Evolutionary conservation across 1,284 basidiomycete species (phyloP).

Genomic region (Leccinum cinnamomeum): DNA sequence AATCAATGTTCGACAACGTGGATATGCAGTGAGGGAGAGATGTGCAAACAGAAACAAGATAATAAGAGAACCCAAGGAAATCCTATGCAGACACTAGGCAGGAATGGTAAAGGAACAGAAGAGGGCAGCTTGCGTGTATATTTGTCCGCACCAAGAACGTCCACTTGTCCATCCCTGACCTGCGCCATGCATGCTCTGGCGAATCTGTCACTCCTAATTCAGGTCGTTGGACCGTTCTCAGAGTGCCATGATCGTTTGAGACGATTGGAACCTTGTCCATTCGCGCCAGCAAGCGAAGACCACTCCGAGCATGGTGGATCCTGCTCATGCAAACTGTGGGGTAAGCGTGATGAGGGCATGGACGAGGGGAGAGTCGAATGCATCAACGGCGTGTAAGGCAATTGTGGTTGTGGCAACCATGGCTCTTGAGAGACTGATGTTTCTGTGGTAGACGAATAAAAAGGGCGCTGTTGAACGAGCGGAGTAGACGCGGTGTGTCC

Average conservation of each 20-base stretch:
- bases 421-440: slow-evolving; percentile 1
- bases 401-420: slow-evolving; percentile 4
- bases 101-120: background rate
- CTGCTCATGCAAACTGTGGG: slow-evolving; percentile 22
- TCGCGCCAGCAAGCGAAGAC: slow-evolving; percentile 35
- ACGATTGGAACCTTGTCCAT: slow-evolving; percentile 24
- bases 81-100: background rate
- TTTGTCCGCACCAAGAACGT: background rate
- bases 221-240: slow-evolving; percentile 22
- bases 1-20: slow-evolving; percentile 1
- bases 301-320: slow-evolving; percentile 27
- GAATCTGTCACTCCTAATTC: background rate
- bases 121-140: background rate
- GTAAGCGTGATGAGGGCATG: slow-evolving; percentile 1
- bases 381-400: slow-evolving; percentile 8
- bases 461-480: background rate
- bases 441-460: background rate
- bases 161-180: background rate
- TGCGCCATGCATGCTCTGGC: background rate
- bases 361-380: slow-evolving; percentile 7
- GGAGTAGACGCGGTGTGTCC: background rate
- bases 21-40: slow-evolving; percentile 5
- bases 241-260: slow-evolving; percentile 32
- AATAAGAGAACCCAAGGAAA: background rate
- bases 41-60: slow-evolving; percentile 8